phyloP scores from a whole-genome alignment of 1,284 basidiomycete species.

The Apiotrichum gracile region DNA sequence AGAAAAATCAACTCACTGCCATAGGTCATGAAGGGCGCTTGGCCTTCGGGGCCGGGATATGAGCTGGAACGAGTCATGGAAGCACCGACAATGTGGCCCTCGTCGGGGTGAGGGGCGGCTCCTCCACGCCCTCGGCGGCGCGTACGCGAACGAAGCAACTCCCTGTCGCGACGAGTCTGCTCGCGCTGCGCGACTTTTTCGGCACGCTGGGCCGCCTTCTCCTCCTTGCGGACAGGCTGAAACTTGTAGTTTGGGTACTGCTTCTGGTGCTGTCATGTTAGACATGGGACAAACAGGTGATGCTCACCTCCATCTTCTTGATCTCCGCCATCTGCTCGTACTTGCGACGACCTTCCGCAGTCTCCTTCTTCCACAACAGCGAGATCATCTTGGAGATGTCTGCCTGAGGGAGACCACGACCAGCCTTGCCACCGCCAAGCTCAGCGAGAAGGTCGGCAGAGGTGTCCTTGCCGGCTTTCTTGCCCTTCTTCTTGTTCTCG shows the following conservation, averaged over 20 bases:
- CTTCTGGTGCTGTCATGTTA: slow-evolving; percentile 50
- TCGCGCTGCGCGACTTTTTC: slow-evolving; percentile 39
- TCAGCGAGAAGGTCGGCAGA: slow-evolving; percentile 13
- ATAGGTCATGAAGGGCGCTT: neutral
- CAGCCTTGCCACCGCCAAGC: slow-evolving; percentile 34
- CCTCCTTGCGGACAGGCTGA: slow-evolving; percentile 61
- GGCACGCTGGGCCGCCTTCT: slow-evolving; percentile 54
- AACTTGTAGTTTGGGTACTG: slow-evolving; percentile 69
- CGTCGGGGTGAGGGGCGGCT: neutral
- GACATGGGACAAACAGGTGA: neutral
- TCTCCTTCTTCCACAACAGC: slow-evolving; percentile 62
- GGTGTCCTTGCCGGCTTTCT: slow-evolving; percentile 25
- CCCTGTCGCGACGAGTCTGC: slow-evolving; percentile 24
- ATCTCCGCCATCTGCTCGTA: slow-evolving; percentile 67
- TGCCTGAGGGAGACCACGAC: slow-evolving; percentile 57
- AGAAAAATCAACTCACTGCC: neutral
- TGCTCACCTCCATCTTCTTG: slow-evolving; percentile 57
- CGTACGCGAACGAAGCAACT: neutral
- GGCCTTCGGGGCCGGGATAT: neutral
- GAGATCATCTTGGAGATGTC: slow-evolving; percentile 67
- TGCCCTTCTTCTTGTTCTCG: slow-evolving; percentile 15
- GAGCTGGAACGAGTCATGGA: neutral
- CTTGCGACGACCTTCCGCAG: slow-evolving; percentile 52
- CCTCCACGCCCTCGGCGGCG: neutral
- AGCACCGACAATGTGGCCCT: neutral